Evolutionary conservation across 768 basidiomycete species (phyloP).

Genomic region (Amanita phalloides): DNA sequence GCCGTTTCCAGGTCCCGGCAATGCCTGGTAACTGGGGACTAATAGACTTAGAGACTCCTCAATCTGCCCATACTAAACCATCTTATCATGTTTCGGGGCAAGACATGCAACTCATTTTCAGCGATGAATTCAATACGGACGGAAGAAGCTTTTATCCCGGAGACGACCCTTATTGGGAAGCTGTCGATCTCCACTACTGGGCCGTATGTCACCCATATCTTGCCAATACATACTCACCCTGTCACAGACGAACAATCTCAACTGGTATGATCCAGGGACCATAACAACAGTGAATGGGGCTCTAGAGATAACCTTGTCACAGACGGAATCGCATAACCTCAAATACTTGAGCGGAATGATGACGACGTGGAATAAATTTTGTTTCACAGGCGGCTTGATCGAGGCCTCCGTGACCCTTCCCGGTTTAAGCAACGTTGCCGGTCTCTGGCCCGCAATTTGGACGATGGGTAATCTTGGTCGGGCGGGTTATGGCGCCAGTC

Average conservation of each 20-base stretch:
- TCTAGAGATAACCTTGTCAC: conserved; percentile 63
- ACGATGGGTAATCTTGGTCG: conserved; percentile 78
- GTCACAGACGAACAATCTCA: conserved; percentile 54
- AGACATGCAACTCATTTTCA: conserved; percentile 65
- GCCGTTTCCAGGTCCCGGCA: conserved; percentile 33
- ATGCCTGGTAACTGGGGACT: conserved; percentile 58
- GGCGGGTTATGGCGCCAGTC: conserved; percentile 78
- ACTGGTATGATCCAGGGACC: conserved; percentile 85
- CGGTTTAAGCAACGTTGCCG: conserved; percentile 50
- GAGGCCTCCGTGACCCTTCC: conserved; percentile 62
- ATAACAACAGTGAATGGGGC: conserved; percentile 65
- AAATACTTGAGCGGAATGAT: conserved; percentile 67
- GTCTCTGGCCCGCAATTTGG: conserved; percentile 78
- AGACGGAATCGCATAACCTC: conserved; percentile 58
- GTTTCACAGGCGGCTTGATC: conserved; percentile 83
- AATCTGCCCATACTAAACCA: conserved; percentile 37
- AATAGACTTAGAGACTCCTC: conserved; percentile 71
- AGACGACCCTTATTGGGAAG: conserved; percentile 89
- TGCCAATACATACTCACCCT: background rate
- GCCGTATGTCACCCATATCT: conserved; percentile 21
- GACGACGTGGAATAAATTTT: conserved; percentile 82
- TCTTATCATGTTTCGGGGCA: conserved; percentile 44
- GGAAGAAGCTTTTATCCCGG: conserved; percentile 79
- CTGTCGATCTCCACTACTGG: conserved; percentile 76
- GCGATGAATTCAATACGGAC: conserved; percentile 79